Evolutionary conservation across 2,329 filamentous ascomycete species (phyloP).

Genomic region (Graphilbum sp.): DNA sequence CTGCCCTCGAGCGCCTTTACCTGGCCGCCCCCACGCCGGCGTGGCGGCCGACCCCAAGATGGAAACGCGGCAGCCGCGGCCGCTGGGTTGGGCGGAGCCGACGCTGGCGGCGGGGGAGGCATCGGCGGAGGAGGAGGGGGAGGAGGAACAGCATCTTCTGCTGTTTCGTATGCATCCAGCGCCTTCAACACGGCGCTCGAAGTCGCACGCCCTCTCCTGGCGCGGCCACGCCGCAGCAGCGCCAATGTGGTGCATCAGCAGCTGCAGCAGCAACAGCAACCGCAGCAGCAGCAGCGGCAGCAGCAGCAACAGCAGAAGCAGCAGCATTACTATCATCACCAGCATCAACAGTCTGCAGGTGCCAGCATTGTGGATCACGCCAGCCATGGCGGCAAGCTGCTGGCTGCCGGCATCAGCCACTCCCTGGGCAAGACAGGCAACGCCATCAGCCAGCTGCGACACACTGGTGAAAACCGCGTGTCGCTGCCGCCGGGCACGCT

Average conservation of each 20-base stretch:
- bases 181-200: constrained; percentile 55
- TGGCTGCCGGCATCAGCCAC: constrained; percentile 58
- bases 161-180: constrained; percentile 54
- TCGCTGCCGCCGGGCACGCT: constrained; percentile 43
- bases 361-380: constrained; percentile 40
- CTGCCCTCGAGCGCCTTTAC: constrained; percentile 68
- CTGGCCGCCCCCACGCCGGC: constrained; percentile 62
- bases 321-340: too few relatives aligned
- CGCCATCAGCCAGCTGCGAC: constrained; percentile 52
- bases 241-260: constrained; percentile 16
- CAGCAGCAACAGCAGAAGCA: too few relatives aligned
- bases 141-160: constrained; percentile 18
- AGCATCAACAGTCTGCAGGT: constrained; percentile 22
- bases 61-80: constrained; percentile 20
- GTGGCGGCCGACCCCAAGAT: constrained; percentile 24
- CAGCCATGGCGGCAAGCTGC: constrained; percentile 53
- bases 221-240: constrained; percentile 35
- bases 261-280: too few relatives aligned
- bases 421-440: constrained; percentile 60
- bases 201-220: constrained; percentile 45
- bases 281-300: too few relatives aligned
- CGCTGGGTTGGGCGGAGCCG: constrained; percentile 22
- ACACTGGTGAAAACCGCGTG: constrained; percentile 60
- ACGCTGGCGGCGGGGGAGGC: neutral
- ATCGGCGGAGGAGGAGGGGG: neutral